These are phyloP conservation scores for Cordyceps militaris DNA, from an alignment of 2,329 filamentous ascomycete genomes.

Conservation along the genomic window DNA sequence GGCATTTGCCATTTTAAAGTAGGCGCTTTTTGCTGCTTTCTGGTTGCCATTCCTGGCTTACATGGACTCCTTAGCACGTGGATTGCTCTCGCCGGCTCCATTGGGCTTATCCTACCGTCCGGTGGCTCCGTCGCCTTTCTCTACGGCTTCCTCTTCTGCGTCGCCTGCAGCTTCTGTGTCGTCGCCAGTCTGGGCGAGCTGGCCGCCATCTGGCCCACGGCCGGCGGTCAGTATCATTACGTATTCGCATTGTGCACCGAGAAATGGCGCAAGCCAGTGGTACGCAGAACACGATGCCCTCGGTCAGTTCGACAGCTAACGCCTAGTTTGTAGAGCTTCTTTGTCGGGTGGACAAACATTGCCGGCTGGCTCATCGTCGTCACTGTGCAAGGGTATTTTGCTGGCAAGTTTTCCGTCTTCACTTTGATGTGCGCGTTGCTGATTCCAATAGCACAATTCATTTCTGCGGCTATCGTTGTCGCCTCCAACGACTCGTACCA, in stretches of 20 bases:
- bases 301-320: not conserved
- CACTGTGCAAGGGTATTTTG: constrained; percentile 37
- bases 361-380: constrained; percentile 38
- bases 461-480: constrained; percentile 34
- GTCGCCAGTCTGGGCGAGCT: constrained; percentile 36
- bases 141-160: constrained; percentile 40
- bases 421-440: not conserved
- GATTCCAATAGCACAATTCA: constrained; percentile 30
- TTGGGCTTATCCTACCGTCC: constrained; percentile 35
- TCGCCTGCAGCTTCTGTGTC: constrained; percentile 36
- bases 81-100: constrained; percentile 34
- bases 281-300: constrained; percentile 13
- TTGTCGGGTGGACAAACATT: constrained; percentile 39
- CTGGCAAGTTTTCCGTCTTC: constrained; percentile 22
- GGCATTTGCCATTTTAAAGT: constrained; percentile 40
- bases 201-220: constrained; percentile 38
- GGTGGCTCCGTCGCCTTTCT: constrained; percentile 35
- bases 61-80: constrained; percentile 18
- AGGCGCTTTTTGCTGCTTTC: not conserved
- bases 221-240: constrained; percentile 40
- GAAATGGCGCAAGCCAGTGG: constrained; percentile 31
- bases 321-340: constrained; percentile 29
- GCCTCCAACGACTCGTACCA: constrained; percentile 31
- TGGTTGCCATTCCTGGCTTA: not conserved
- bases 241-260: constrained; percentile 34